Base-by-base conservation (phyloP, 768 basidiomycete genomes). In the Termitomyces sp. region DNA sequence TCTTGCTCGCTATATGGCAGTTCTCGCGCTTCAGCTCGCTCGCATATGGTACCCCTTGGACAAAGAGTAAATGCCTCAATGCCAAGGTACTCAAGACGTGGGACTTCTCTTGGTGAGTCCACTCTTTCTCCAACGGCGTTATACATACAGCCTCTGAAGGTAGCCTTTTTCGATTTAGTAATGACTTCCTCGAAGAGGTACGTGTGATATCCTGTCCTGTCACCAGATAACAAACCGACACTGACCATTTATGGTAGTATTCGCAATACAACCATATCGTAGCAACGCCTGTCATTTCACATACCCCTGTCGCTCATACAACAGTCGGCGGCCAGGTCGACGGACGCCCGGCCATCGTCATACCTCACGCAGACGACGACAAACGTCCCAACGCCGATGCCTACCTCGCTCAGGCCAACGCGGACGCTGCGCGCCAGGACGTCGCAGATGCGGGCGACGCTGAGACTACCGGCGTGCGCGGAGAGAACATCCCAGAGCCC, bases 51-150 rank as follows among this genome's bases (percentile, higher is more conserved):
- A 83, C 75, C 20, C 78, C 83, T 0, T 98, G 96, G 97, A 98
- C 96, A 36, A 91, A 81, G 74, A 68, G 66, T 8, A 79, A 91
- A 61, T 98, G 97, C 65, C 70, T 80, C 54, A 80, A 75, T 42
- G 86, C 93, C 1, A 87, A 85, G 68, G 95, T 93, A 93, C 64
- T 96, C 42, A 93, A 87, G 76, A 90, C 88, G 5, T 99, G 97
- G 97, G 97, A 99, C 73, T 98, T 98, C 70, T 82, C 86, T 31
- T 99, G 95, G 89, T 87, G 67, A 44, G 81, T 70, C 2, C 18
- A 30, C 18, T 37, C 37, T 37, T 13, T 47, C 1, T 39, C 4
- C 12, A 15, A 37, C 7, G 33, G 30, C 4, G n/a, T 15, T 42
- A 24, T 45, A 7, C 9, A 27, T 33, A 11, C 18, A 52, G 18